Conservation (phyloP, 441 rosid genomes). For the Populus hybrid region DNA sequence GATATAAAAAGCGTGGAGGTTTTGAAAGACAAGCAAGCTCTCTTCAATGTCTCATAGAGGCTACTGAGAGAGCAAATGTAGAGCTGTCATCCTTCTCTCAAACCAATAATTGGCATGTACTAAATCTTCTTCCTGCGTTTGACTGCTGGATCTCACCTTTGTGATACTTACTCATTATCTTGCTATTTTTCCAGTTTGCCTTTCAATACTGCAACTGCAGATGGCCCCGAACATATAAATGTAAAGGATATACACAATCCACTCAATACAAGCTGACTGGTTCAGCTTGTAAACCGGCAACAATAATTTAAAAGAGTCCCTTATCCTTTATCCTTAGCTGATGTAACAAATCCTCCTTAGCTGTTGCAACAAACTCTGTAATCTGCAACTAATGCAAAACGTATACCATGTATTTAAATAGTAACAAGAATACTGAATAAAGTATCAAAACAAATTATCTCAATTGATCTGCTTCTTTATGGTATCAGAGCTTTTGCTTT, state of each 20-base stretch:
- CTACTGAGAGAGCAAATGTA: slow-evolving; percentile 95
- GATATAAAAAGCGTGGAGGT: slow-evolving; percentile 72
- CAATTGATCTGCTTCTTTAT: too few species aligned
- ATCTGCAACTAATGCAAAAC: too few species aligned
- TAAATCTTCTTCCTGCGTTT: neutral
- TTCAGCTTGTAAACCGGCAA: too few species aligned
- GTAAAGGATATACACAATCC: neutral
- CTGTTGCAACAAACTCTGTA: too few species aligned
- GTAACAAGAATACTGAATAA: too few species aligned
- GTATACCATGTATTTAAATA: too few species aligned
- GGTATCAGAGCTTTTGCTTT: too few species aligned
- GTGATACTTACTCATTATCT: neutral
- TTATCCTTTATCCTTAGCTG: too few species aligned
- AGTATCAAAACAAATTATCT: too few species aligned
- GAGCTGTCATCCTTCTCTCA: slow-evolving; percentile 86
- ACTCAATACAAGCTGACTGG: too few species aligned
- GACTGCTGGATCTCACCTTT: neutral
- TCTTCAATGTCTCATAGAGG: slow-evolving; percentile 84
- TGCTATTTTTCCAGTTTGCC: slow-evolving; percentile 54
- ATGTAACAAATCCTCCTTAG: too few species aligned
- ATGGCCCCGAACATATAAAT: slow-evolving; percentile 95
- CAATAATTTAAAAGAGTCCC: too few species aligned
- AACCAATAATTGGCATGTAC: slow-evolving; percentile 52
- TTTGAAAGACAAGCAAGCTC: slow-evolving; percentile 94
- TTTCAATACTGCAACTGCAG: slow-evolving; percentile 88